phyloP scores from a whole-genome alignment of 768 basidiomycete species.

The Mycena rebaudengoi region DNA sequence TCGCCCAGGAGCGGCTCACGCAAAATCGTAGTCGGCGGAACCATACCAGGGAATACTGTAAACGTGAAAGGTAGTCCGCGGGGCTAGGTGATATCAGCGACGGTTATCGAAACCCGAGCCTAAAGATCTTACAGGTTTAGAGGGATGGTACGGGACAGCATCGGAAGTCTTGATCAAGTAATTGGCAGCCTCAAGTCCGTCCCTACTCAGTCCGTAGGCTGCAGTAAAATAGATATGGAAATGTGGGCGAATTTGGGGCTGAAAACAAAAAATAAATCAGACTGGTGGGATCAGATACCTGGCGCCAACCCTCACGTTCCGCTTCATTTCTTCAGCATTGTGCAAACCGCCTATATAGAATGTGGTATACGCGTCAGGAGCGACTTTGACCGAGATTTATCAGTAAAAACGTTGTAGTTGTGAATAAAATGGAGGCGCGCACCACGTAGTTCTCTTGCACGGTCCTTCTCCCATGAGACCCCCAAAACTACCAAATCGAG shows the following conservation, averaged over 20 bases:
- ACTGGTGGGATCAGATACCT: neutral
- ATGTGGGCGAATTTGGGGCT: conserved; percentile 61
- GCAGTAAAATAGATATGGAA: conserved; percentile 80
- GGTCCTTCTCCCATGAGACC: conserved; percentile 80
- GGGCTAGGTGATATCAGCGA: conserved; percentile 24
- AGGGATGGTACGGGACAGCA: conserved; percentile 39
- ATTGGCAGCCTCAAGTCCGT: conserved; percentile 77
- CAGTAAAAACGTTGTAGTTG: neutral
- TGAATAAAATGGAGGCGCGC: conserved; percentile 21
- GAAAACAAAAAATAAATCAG: neutral
- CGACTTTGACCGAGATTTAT: conserved; percentile 57
- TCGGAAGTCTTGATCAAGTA: conserved; percentile 64
- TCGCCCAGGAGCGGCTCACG: conserved; percentile 72
- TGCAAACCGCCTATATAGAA: conserved; percentile 80
- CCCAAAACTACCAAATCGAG: conserved; percentile 83
- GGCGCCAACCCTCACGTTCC: conserved; percentile 48
- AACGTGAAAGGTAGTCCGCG: conserved; percentile 62
- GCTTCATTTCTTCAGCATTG: conserved; percentile 52
- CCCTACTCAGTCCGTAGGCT: conserved; percentile 77
- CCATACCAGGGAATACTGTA: conserved; percentile 54
- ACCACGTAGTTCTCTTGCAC: conserved; percentile 83
- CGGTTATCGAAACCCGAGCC: neutral
- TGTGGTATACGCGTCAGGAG: conserved; percentile 76
- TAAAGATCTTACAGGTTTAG: conserved; percentile 29
- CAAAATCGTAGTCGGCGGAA: conserved; percentile 65